Conservation (phyloP, 2,329 filamentous ascomycete species). For the Scedosporium aurantiacum region DNA sequence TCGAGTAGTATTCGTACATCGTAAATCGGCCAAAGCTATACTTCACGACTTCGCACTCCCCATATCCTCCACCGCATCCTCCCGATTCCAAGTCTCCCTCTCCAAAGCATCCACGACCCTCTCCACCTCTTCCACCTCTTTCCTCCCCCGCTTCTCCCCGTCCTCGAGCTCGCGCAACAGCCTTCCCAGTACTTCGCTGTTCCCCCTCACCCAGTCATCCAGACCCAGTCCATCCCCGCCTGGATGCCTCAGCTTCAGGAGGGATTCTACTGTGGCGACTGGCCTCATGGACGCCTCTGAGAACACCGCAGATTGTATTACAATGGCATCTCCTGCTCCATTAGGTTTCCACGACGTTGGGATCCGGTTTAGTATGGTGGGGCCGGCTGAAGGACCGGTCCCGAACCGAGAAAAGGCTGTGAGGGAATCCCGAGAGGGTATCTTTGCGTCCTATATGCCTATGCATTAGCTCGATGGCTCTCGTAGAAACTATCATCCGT, state of each 20-base stretch:
- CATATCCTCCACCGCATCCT: constrained; percentile 60
- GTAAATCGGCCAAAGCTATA: not conserved
- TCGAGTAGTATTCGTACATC: not conserved
- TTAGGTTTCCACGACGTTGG: not conserved
- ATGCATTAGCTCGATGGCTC: not conserved
- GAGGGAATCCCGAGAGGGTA: not conserved
- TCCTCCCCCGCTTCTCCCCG: constrained; percentile 47
- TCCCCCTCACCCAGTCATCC: not conserved
- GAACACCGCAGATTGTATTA: not conserved
- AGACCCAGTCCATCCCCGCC: not conserved
- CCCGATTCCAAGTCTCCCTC: constrained; percentile 60
- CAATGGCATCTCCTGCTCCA: not conserved
- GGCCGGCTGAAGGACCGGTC: not conserved
- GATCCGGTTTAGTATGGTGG: not conserved
- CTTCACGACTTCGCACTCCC: constrained; percentile 22
- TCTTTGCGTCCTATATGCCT: not conserved
- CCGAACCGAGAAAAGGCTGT: not conserved
- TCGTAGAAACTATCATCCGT: no score
- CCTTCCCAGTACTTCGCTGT: constrained; percentile 31
- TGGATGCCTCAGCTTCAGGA: not conserved
- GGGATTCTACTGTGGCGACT: constrained; percentile 2
- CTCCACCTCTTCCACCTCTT: constrained; percentile 45
- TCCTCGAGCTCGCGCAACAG: constrained; percentile 45
- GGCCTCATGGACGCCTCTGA: not conserved
- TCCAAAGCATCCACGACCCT: constrained; percentile 53